phyloP scores from a whole-genome alignment of 2,329 filamentous ascomycete genomes.

The Harringtonia lauricola region DNA sequence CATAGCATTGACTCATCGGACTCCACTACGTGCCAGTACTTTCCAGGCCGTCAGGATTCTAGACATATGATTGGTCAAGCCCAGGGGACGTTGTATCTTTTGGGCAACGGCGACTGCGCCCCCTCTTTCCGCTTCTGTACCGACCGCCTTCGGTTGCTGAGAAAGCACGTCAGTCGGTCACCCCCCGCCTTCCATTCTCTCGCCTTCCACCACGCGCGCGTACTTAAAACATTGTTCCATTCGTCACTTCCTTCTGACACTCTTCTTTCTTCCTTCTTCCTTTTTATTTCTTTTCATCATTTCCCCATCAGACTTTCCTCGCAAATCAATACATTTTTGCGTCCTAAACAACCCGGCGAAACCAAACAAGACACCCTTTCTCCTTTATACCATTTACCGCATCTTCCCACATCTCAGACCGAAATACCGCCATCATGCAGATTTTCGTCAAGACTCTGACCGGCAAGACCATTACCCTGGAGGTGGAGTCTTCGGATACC shows the following conservation, averaged over 20 bases:
- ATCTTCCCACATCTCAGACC: background rate
- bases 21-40: conserved; percentile 8
- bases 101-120: conserved; percentile 6
- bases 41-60: conserved; percentile 5
- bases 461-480: conserved; percentile 78
- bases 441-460: conserved; percentile 98
- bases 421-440: conserved; percentile 51
- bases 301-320: conserved; percentile 12
- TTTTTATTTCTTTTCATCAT: conserved; percentile 12
- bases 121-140: conserved; percentile 2
- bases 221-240: conserved; percentile 2
- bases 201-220: background rate
- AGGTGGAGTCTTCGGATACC: conserved; percentile 77
- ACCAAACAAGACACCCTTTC: too few relatives aligned
- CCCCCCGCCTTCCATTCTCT: conserved; percentile 8
- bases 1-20: conserved; percentile 4
- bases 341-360: too few relatives aligned
- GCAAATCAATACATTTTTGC: background rate
- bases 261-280: conserved; percentile 9
- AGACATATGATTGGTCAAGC: conserved; percentile 7
- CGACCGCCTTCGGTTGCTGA: conserved; percentile 5
- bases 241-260: background rate
- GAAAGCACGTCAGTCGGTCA: conserved; percentile 8
- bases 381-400: background rate
- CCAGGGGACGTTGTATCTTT: background rate